A percentile compares a stretch with the other conserved stretches of the same genome.
Evolutionary conservation across 495 filamentous ascomycete genomes (phyloP).

Genomic region (Lasiosphaeria miniovina): DNA sequence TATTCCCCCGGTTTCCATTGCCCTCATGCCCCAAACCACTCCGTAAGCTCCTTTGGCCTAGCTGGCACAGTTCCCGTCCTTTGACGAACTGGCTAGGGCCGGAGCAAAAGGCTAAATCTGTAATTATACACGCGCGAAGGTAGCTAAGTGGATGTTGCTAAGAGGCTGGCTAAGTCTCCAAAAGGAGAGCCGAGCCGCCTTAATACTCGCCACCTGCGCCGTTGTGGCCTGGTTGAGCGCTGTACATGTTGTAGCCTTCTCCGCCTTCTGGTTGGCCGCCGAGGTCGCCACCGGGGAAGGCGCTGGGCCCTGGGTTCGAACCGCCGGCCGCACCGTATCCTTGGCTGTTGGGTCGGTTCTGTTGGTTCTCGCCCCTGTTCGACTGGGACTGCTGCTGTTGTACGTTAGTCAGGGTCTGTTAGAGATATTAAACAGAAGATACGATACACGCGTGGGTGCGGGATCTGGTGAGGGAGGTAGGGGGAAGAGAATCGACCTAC

Average conservation of each 20-base stretch:
- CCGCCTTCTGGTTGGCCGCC: slow-evolving; percentile 53
- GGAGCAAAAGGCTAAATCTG: slow-evolving; percentile 6
- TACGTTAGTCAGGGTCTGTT: no score
- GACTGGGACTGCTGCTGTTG: slow-evolving; percentile 64
- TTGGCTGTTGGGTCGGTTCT: slow-evolving; percentile 67
- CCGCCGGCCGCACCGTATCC: slow-evolving; percentile 58
- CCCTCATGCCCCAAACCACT: not conserved
- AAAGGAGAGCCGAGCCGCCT: not conserved
- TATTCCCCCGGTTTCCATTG: slow-evolving; percentile 5
- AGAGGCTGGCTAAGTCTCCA: not conserved
- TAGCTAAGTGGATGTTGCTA: not conserved
- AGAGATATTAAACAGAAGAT: slow-evolving; percentile 24
- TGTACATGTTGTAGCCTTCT: slow-evolving; percentile 58
- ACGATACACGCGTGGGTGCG: not conserved
- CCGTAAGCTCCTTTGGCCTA: slow-evolving; percentile 10
- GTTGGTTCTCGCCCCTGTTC: slow-evolving; percentile 66
- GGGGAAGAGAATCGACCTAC: slow-evolving; percentile 56
- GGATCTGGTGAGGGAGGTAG: slow-evolving; percentile 2
- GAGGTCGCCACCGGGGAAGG: slow-evolving; percentile 58
- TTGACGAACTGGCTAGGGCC: not conserved
- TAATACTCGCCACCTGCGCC: slow-evolving; percentile 54
- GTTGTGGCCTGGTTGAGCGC: slow-evolving; percentile 65
- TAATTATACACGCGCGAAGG: slow-evolving; percentile 33
- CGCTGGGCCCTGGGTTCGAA: slow-evolving; percentile 46
- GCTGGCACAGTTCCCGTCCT: not conserved